Base-by-base conservation (phyloP, 2,329 filamentous ascomycete species). In the Exophiala calicioides region DNA sequence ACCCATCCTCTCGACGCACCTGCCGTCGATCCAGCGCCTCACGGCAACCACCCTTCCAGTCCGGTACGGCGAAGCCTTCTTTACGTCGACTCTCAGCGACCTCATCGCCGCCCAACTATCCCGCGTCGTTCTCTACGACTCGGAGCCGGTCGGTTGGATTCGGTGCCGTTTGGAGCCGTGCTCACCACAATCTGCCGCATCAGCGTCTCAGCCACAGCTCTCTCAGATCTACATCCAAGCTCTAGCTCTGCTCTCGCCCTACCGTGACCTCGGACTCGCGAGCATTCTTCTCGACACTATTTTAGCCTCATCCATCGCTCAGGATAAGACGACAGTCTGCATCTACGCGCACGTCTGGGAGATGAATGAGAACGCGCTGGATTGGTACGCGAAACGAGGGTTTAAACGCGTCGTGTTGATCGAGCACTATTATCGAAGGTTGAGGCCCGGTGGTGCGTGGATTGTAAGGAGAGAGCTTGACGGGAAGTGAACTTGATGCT, bases 291-390 rank as follows among this genome's bases (percentile, higher is more conserved):
- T 85, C 5, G 63, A 73, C 39, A 63, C 65, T 1, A 51, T 75
- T 10, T 50, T 75, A 4, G 68, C 58, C 27, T 52, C 53, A 1
- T 24, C 54, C 4, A 30, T 35, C 3, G 36, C 53, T 4, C 48
- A 53, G 21, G 23, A 21, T 15, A 33, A 53, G 15, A 53, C 50
- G 23, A 55, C 45, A 2, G 59, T 68, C 3, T 70, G 75, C 3
- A 73, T 84, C 15, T 80, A 77, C 2, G 81, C 81, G 8, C 81
- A 85, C 62, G 80, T 84, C 1, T 84, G 82, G 73, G 79, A 81
- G 55, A 75, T 73, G 16, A 84, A 84, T 45, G 69, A 73, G 13
- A 79, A 82, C 37, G 81, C 73, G 0, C 57, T 81, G 53, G 69
- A 72, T 36, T 85, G 81, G 81, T 85, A 85, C 65, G 60, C 63